These are phyloP conservation scores for Turnera subulata DNA, from an alignment of 345 rosid species.

Conservation along the genomic window DNA sequence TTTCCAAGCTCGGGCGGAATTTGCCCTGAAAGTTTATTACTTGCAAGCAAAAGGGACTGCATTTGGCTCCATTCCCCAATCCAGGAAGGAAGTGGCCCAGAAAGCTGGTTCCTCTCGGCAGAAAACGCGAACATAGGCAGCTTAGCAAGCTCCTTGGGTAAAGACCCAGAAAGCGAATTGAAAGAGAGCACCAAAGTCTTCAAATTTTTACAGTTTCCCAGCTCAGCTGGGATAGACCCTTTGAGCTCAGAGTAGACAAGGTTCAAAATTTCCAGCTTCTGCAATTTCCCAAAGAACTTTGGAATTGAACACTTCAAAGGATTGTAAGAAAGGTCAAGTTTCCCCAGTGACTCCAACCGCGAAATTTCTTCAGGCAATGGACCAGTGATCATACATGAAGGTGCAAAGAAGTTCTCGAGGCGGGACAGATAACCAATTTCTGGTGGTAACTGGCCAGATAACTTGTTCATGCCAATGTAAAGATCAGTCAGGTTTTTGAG, in stretches of 20 bases:
- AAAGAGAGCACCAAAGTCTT: constrained; percentile 63
- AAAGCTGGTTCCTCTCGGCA: constrained; percentile 68
- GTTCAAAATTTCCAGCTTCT: constrained; percentile 45
- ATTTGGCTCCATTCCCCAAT: constrained; percentile 58
- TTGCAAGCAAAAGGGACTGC: constrained; percentile 56
- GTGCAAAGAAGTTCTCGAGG: constrained; percentile 49
- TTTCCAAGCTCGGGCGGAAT: constrained; percentile 59
- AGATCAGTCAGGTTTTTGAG: constrained; percentile 54
- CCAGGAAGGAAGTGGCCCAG: constrained; percentile 74
- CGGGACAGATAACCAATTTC: constrained; percentile 58
- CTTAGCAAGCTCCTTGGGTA: constrained; percentile 61
- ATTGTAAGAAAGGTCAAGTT: constrained; percentile 79
- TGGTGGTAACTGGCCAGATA: constrained; percentile 67
- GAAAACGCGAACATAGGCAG: constrained; percentile 60
- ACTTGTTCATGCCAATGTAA: constrained; percentile 61
- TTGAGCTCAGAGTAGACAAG: constrained; percentile 54
- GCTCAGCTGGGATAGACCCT: constrained; percentile 69
- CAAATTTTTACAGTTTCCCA: constrained; percentile 60
- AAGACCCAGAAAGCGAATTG: constrained; percentile 59
- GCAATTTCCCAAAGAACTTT: constrained; percentile 45
- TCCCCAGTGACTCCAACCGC: constrained; percentile 37
- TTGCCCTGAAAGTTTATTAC: constrained; percentile 50
- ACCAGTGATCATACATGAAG: constrained; percentile 57
- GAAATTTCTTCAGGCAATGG: constrained; percentile 66
- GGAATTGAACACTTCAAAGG: constrained; percentile 71